Conservation (phyloP, 2,329 filamentous ascomycete genomes). For the Chrysoporthe deuterocubensis region DNA sequence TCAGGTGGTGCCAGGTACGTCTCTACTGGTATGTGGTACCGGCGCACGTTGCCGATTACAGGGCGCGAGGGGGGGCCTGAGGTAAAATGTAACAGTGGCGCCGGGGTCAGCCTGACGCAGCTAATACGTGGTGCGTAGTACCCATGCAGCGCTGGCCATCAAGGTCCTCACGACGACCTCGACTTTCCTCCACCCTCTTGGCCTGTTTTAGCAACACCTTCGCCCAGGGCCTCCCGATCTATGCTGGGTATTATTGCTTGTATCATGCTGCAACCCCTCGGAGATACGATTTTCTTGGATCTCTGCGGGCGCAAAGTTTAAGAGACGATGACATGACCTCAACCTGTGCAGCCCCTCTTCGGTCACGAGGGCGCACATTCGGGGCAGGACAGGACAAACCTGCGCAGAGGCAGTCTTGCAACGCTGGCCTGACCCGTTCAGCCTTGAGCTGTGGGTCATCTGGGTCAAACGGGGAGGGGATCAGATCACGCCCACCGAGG, state of each 20-base stretch:
- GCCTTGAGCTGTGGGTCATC: background rate
- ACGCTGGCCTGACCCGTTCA: background rate
- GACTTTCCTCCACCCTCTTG: background rate
- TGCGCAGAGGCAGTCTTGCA: background rate
- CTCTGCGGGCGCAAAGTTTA: background rate
- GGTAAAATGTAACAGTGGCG: too few species aligned
- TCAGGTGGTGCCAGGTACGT: background rate
- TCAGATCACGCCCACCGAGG: background rate
- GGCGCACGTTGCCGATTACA: too few species aligned
- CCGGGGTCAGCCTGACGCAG: too few species aligned
- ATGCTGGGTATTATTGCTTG: background rate
- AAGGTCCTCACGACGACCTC: conserved; percentile 18
- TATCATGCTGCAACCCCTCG: background rate
- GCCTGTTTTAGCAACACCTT: background rate
- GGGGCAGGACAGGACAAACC: background rate
- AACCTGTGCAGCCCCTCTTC: background rate
- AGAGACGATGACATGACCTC: background rate
- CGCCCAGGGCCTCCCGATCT: background rate
- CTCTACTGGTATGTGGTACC: too few species aligned
- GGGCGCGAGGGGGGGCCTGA: too few species aligned
- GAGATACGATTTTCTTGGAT: background rate
- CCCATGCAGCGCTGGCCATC: conserved; percentile 17
- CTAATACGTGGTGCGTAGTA: too few species aligned
- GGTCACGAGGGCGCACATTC: background rate
- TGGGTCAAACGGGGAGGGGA: background rate